Percentiles rank a stretch among this genome's conserved stretches.
Conservation (phyloP, 352 stramenopile genomes). For the Phytophthora ohioensis region DNA sequence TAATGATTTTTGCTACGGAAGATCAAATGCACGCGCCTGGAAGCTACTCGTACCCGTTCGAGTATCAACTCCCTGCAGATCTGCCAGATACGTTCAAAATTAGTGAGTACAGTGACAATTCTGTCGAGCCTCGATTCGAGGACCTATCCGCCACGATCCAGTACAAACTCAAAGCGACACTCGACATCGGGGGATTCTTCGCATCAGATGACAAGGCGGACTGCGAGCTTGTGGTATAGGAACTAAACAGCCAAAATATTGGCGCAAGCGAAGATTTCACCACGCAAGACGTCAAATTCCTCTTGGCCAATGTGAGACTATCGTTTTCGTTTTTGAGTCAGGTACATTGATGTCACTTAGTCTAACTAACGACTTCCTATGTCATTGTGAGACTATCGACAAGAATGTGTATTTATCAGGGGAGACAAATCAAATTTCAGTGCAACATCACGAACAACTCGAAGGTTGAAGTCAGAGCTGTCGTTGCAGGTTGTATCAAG, state of each 20-base stretch:
- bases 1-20: constrained; percentile 60
- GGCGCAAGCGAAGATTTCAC: constrained; percentile 61
- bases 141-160: constrained; percentile 70
- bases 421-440: constrained; percentile 64
- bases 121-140: constrained; percentile 21
- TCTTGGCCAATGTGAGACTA: constrained; percentile 38
- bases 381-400: constrained; percentile 46
- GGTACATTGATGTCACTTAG: no score
- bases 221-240: constrained; percentile 64
- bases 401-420: constrained; percentile 76
- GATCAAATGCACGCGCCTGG: constrained; percentile 45
- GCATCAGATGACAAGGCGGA: constrained; percentile 71
- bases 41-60: constrained; percentile 70
- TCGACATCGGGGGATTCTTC: constrained; percentile 69
- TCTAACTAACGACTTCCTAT: no score
- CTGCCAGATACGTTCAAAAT: constrained; percentile 65
- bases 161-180: constrained; percentile 82
- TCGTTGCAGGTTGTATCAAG: constrained; percentile 68
- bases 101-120: constrained; percentile 49
- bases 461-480: constrained; percentile 57
- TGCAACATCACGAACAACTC: constrained; percentile 73
- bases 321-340: no score
- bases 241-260: constrained; percentile 57
- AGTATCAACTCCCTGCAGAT: constrained; percentile 60
- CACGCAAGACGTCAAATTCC: constrained; percentile 58